Evolutionary conservation across 2,329 filamentous ascomycete genomes (phyloP).

Genomic region (Penicillium sp.): DNA sequence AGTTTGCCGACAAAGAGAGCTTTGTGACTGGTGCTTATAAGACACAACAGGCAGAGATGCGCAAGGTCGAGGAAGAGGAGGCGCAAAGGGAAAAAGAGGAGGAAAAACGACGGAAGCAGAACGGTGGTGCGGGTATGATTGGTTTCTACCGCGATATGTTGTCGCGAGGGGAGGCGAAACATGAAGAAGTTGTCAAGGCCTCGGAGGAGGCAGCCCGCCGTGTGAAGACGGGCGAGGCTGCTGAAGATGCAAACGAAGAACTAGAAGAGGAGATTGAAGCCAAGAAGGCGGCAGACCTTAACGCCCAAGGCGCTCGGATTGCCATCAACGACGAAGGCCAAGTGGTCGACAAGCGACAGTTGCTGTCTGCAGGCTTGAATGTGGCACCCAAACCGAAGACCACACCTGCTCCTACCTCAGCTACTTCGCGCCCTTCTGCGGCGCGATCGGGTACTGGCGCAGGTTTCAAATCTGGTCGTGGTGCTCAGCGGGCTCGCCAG

Average conservation of each 20-base stretch:
- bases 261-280: slow-evolving; percentile 44
- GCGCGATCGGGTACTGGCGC: slow-evolving; percentile 20
- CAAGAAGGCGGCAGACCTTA: slow-evolving; percentile 53
- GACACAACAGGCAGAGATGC: slow-evolving; percentile 56
- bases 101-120: slow-evolving; percentile 45
- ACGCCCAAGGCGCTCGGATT: slow-evolving; percentile 48
- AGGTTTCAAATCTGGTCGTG: slow-evolving; percentile 36
- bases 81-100: slow-evolving; percentile 50
- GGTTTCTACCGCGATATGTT: slow-evolving; percentile 57
- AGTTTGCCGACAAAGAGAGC: slow-evolving; percentile 61
- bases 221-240: slow-evolving; percentile 33
- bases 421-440: slow-evolving; percentile 16
- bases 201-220: slow-evolving; percentile 42
- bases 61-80: slow-evolving; percentile 54
- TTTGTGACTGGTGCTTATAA: slow-evolving; percentile 63
- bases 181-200: slow-evolving; percentile 53
- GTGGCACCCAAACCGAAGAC: slow-evolving; percentile 51
- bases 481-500: slow-evolving; percentile 50
- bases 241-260: slow-evolving; percentile 24
- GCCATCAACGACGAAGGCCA: slow-evolving; percentile 59
- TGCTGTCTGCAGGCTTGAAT: slow-evolving; percentile 58
- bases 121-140: slow-evolving; percentile 50
- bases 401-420: slow-evolving; percentile 12
- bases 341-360: slow-evolving; percentile 58
- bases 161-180: slow-evolving; percentile 52